These are phyloP conservation scores for Botrytis elliptica DNA, from an alignment of 2,329 filamentous ascomycete species.

Conservation along the genomic window DNA sequence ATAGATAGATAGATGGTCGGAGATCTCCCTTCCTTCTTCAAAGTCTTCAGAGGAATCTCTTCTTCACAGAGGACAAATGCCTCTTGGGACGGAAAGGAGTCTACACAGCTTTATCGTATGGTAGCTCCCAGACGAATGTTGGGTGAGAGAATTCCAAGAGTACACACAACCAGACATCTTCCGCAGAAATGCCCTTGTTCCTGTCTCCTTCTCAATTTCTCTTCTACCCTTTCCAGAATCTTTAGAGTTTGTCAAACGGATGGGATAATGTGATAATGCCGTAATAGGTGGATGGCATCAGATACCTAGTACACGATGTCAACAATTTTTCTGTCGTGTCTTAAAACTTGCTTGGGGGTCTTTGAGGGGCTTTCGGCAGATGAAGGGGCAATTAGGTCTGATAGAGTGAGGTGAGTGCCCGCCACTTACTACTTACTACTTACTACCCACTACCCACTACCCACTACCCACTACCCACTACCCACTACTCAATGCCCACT, in stretches of 20 bases:
- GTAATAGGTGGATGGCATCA: neutral
- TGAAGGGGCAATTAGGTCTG: slow-evolving; percentile 11
- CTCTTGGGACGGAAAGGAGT: neutral
- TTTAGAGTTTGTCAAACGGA: too few relatives aligned
- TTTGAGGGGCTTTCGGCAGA: slow-evolving; percentile 10
- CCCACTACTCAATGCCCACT: neutral
- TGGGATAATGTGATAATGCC: neutral
- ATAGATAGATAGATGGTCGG: neutral
- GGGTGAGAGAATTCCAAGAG: neutral
- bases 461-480: neutral
- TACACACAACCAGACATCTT: neutral
- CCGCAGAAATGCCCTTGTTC: neutral
- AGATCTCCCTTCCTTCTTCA: neutral
- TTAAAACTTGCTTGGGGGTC: neutral
- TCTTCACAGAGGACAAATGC: neutral
- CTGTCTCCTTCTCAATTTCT: neutral
- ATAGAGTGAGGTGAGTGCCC: neutral
- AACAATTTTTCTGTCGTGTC: neutral
- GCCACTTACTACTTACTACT: neutral
- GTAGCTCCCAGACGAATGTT: neutral
- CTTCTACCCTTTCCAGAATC: neutral
- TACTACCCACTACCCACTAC: neutral
- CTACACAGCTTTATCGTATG: neutral
- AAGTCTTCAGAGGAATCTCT: neutral
- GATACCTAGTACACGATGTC: neutral